These are phyloP conservation scores for Xylaria acuta DNA, from an alignment of 495 filamentous ascomycete species.

Conservation along the genomic window DNA sequence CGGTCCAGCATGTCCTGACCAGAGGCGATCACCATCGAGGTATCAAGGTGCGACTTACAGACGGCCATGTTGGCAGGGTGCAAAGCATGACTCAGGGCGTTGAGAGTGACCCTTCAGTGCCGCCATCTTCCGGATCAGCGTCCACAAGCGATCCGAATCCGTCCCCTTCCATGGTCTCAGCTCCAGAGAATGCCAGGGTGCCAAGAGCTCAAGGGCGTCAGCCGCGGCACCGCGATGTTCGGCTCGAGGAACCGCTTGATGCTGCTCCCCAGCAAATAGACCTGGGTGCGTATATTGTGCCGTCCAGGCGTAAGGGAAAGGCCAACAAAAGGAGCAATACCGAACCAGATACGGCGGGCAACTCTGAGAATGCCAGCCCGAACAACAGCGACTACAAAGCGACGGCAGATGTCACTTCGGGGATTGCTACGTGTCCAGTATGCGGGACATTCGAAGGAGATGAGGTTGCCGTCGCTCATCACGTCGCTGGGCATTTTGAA, in stretches of 20 bases:
- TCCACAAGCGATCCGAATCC: constrained; percentile 5
- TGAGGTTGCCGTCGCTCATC: constrained; percentile 62
- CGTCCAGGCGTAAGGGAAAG: constrained; percentile 45
- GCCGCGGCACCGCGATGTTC: constrained; percentile 32
- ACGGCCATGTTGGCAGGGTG: constrained; percentile 60
- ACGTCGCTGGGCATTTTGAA: constrained; percentile 63
- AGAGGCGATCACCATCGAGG: constrained; percentile 73
- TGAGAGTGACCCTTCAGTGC: constrained; percentile 29
- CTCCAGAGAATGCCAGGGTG: constrained; percentile 10
- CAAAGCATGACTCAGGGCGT: constrained; percentile 45
- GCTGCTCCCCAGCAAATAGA: constrained; percentile 37
- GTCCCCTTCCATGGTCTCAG: constrained; percentile 16
- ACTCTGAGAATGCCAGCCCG: constrained; percentile 4
- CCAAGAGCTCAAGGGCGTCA: constrained; percentile 28
- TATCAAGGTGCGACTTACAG: constrained; percentile 73
- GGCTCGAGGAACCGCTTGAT: constrained; percentile 35
- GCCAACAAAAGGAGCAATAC: constrained; percentile 32
- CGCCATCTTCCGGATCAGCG: constrained; percentile 30
- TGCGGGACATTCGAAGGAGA: constrained; percentile 67
- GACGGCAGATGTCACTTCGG: constrained; percentile 24
- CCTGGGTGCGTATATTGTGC: constrained; percentile 55
- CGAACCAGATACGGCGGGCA: constrained; percentile 25
- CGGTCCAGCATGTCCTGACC: constrained; percentile 68
- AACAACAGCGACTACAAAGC: constrained; percentile 22
- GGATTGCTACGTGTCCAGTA: constrained; percentile 59